These are phyloP conservation scores for Bassia scoparia DNA, from an alignment of 148 eudicot species.

Conservation along the genomic window DNA sequence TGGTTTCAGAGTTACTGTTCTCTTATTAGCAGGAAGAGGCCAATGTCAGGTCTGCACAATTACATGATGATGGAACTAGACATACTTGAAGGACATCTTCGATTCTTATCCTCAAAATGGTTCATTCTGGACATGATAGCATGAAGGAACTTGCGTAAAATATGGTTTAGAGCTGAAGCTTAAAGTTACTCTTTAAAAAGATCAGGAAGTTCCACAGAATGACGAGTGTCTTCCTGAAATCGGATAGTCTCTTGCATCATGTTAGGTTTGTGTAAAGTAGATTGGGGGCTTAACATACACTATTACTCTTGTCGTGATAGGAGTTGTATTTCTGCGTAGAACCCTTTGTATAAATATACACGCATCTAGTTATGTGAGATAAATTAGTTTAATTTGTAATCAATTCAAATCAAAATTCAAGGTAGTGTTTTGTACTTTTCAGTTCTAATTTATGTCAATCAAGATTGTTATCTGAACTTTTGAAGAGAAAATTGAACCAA, in stretches of 20 bases:
- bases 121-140: neutral
- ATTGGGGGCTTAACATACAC: neutral
- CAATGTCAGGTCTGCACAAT: slow-evolving; percentile 66
- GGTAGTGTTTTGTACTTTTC: neutral
- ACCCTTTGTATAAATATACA: slow-evolving; percentile 12
- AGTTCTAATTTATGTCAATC: too few species aligned
- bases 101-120: neutral
- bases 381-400: neutral
- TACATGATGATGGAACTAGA: slow-evolving; percentile 73
- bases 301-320: slow-evolving; percentile 5
- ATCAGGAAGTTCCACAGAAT: neutral
- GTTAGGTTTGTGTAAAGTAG: slow-evolving; percentile 18
- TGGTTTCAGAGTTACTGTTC: neutral
- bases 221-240: neutral
- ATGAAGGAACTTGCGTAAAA: neutral
- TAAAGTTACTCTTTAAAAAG: neutral
- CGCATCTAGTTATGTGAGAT: neutral
- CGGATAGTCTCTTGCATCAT: neutral
- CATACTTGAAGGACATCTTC: slow-evolving; percentile 43
- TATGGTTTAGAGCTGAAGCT: neutral
- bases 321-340: neutral
- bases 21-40: slow-evolving; percentile 67
- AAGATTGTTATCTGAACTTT: too few species aligned
- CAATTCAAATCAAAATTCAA: neutral
- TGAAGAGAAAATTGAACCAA: too few species aligned